phyloP scores from a whole-genome alignment of 202 grass and related monocot genomes.

The Musa balbisiana region DNA sequence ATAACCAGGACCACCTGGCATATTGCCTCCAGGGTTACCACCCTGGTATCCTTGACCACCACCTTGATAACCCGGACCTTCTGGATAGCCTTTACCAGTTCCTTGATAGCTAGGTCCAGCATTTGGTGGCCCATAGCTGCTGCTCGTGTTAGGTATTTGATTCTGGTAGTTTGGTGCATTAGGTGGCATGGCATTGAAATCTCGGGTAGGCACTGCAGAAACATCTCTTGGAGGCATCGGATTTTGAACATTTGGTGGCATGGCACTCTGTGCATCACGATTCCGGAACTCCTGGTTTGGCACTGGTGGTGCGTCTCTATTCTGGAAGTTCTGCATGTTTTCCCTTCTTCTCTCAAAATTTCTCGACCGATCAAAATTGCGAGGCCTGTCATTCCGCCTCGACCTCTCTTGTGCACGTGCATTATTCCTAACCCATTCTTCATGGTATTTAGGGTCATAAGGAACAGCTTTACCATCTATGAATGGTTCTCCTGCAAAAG shows the following conservation, averaged over 20 bases:
- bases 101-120: conserved; percentile 2
- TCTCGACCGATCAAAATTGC: conserved; percentile 60
- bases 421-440: conserved; percentile 72
- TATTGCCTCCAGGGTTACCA: conserved; percentile 4
- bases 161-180: conserved; percentile 18
- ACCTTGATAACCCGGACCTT: background rate
- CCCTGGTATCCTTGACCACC: conserved; percentile 32
- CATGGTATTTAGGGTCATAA: conserved; percentile 64
- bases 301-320: conserved; percentile 23
- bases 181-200: conserved; percentile 18
- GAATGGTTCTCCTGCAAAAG: conserved; percentile 53
- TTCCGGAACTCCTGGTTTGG: background rate
- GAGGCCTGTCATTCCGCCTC: conserved; percentile 46
- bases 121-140: conserved; percentile 4
- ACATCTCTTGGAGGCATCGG: background rate
- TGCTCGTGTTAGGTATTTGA: conserved; percentile 21
- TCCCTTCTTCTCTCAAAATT: conserved; percentile 65
- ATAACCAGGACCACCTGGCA: conserved; percentile 12
- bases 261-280: background rate
- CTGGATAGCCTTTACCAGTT: background rate
- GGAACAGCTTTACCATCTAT: conserved; percentile 53
- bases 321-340: conserved; percentile 57
- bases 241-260: background rate
- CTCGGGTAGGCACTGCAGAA: background rate
- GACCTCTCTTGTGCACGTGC: conserved; percentile 44